phyloP scores from a whole-genome alignment of 139 green algal species.

The Penium margaritaceum region DNA sequence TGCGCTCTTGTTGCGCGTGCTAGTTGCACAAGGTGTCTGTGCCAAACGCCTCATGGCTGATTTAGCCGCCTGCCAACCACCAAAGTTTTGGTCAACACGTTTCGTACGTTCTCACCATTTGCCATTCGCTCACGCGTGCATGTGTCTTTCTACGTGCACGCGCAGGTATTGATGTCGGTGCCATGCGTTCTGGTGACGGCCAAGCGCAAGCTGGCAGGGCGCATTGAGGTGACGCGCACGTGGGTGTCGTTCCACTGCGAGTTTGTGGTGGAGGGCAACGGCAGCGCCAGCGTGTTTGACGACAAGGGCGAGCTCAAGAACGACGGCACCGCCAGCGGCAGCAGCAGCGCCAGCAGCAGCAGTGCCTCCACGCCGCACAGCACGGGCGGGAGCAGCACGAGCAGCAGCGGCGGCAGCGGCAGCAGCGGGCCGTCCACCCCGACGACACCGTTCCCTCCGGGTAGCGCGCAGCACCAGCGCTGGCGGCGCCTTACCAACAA shows the following conservation, averaged over 20 bases:
- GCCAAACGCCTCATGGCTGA: background rate
- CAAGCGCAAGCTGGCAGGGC: constrained; percentile 26
- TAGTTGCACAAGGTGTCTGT: background rate
- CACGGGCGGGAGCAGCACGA: background rate
- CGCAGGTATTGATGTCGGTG: constrained; percentile 22
- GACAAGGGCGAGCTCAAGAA: background rate
- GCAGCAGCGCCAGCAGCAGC: background rate
- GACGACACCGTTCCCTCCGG: too few species aligned
- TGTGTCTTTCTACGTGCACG: too few species aligned
- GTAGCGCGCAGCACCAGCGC: background rate
- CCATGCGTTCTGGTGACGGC: constrained; percentile 17
- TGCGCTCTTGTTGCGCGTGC: too few species aligned
- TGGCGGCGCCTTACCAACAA: background rate
- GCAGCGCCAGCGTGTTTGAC: constrained; percentile 11
- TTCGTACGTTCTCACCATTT: background rate
- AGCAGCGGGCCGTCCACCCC: background rate
- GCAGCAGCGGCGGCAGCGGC: background rate
- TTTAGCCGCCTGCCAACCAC: background rate
- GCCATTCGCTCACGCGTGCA: background rate
- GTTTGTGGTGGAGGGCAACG: constrained; percentile 11
- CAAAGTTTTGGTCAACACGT: background rate
- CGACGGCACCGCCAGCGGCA: background rate
- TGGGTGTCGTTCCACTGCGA: constrained; percentile 12
- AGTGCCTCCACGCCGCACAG: background rate
- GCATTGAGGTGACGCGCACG: constrained; percentile 9